Percentiles rank a stretch among this genome's conserved stretches.
phyloP scores from a whole-genome alignment of 108 stramenopile species.

The Nitzschia sp. region DNA sequence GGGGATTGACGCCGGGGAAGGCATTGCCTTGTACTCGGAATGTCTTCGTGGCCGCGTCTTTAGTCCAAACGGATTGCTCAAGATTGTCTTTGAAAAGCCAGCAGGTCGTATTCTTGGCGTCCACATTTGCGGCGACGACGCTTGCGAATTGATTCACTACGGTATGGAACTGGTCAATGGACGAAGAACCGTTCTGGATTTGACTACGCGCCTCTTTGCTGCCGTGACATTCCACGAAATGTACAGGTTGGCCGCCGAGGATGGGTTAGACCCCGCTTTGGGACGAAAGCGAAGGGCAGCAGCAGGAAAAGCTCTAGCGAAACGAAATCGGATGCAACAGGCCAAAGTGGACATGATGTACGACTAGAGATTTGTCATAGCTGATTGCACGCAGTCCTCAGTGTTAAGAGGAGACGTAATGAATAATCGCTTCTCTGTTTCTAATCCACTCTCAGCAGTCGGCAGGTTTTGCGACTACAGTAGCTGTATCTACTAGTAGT shows the following conservation, averaged over 20 bases:
- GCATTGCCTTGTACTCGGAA: slow-evolving; percentile 79
- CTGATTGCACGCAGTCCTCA: too few species aligned
- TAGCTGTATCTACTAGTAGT: too few species aligned
- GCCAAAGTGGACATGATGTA: slow-evolving; percentile 14
- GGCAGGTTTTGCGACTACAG: too few species aligned
- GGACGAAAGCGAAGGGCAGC: slow-evolving; percentile 68
- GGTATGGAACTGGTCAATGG: slow-evolving; percentile 85
- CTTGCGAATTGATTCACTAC: slow-evolving; percentile 84
- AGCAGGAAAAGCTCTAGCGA: slow-evolving; percentile 68
- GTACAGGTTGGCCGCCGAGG: slow-evolving; percentile 71
- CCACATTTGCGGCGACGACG: slow-evolving; percentile 85
- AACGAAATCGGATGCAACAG: slow-evolving; percentile 30
- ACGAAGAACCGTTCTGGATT: slow-evolving; percentile 61
- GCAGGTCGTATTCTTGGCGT: slow-evolving; percentile 76
- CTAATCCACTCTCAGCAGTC: too few species aligned
- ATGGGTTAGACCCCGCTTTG: slow-evolving; percentile 48
- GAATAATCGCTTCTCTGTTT: too few species aligned
- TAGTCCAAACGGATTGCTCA: slow-evolving; percentile 78
- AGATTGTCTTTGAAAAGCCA: slow-evolving; percentile 75
- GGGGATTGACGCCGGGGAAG: slow-evolving; percentile 74
- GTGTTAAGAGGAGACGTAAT: too few species aligned
- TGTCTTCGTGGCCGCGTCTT: slow-evolving; percentile 83
- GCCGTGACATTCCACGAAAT: slow-evolving; percentile 88
- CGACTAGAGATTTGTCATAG: not conserved
- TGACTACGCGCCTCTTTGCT: slow-evolving; percentile 58